Evolutionary conservation across 2,329 filamentous ascomycete species (phyloP).

Genomic region (Thermoascus crustaceus): DNA sequence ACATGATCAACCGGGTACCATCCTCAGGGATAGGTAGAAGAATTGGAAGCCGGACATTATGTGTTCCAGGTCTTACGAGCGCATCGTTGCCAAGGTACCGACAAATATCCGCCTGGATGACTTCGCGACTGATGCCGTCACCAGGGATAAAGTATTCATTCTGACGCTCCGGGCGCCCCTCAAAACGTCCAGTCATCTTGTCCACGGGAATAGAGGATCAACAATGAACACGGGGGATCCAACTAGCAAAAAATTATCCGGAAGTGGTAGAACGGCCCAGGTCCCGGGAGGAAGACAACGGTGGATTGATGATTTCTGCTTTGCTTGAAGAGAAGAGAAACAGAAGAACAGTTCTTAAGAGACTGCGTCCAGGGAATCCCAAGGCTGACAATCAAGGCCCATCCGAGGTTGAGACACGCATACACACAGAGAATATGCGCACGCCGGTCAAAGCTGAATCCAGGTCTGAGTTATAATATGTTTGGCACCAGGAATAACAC

Average conservation of each 20-base stretch:
- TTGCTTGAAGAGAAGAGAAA: slow-evolving; percentile 13
- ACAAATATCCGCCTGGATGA: slow-evolving; percentile 77
- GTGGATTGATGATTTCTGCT: slow-evolving; percentile 4
- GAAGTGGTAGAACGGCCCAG: slow-evolving; percentile 10
- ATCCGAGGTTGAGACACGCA: slow-evolving; percentile 9
- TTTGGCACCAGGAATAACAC: background rate
- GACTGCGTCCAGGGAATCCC: slow-evolving; percentile 16
- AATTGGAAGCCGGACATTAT: slow-evolving; percentile 52
- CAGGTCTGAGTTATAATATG: slow-evolving; percentile 1
- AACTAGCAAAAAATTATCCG: slow-evolving; percentile 6
- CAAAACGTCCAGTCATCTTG: slow-evolving; percentile 34
- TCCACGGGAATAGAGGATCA: slow-evolving; percentile 19
- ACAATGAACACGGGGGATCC: slow-evolving; percentile 7
- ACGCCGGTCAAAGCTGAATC: background rate
- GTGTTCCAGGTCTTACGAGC: slow-evolving; percentile 64
- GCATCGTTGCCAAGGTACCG: slow-evolving; percentile 78
- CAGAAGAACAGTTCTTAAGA: slow-evolving; percentile 17
- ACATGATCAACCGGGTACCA: no score
- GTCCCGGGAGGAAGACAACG: slow-evolving; percentile 11
- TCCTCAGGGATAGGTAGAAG: slow-evolving; percentile 10
- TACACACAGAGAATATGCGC: background rate
- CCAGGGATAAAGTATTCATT: slow-evolving; percentile 76
- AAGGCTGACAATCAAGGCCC: slow-evolving; percentile 15
- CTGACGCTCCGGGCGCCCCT: slow-evolving; percentile 36
- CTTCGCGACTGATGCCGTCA: slow-evolving; percentile 74